Base-by-base conservation (phyloP, 768 basidiomycete species). In the Russula olivacea region DNA sequence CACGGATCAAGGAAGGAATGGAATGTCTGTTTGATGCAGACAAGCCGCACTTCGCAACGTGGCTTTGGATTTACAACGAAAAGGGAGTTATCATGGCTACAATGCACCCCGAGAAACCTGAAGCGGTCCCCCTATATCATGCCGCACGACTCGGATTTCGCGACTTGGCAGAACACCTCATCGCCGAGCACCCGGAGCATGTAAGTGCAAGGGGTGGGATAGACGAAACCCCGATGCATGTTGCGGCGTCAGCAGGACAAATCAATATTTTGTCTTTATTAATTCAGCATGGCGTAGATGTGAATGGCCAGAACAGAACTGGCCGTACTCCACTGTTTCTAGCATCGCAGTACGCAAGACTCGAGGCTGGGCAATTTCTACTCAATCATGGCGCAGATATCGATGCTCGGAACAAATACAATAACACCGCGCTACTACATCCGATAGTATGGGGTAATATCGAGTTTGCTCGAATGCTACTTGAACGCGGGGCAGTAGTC, bases 31-130 rank as follows among this genome's bases (percentile, higher is more conserved):
- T 60, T 23, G 59, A 60, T 28, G 19, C 9, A 7, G 51, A 60
- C 32, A 53, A 45, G 4, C 59, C 59, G 25, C 59, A 60, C 12
- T 53, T 60, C 17, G 4, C 41, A 4, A 28, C 30, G 17, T 53
- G 59, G 59, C 21, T 53, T 34, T 43, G 21, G 59, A 53, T 53
- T 19, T 32, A 60, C 38, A 38, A 59, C 28, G 12, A 8, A 23
- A 41, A 60, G 6, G 38, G 0, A 17, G n/a, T 7, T 1, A 15
- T 3, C 11, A 2, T 8, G 28, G 0, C 17, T 0, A 23, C 3
- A 30, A 25, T 4, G 17, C 14, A 2, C 28, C 28, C 41, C 12
- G 2, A 4, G 28, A 30, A 30, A 55, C 25, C 40, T 7, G 10
- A 19, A n/a, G 41, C 32, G 3, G 21, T 11, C 12, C 50, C 59